phyloP scores from a whole-genome alignment of 2,329 filamentous ascomycete genomes.

The Fusarium papillatum region DNA sequence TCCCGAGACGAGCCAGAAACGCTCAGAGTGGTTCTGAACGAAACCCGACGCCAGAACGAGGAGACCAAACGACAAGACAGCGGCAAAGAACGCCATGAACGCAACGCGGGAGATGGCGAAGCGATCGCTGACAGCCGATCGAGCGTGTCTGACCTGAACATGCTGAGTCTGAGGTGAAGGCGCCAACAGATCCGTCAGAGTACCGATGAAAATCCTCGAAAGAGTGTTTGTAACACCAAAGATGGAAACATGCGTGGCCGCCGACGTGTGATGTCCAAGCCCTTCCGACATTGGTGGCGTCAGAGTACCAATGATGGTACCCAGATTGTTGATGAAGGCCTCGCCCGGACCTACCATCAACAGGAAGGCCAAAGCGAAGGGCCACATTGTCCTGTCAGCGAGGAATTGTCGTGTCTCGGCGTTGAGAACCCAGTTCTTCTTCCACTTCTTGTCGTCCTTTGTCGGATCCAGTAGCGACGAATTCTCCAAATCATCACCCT shows the following conservation, averaged over 20 bases:
- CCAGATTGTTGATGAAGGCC: constrained; percentile 97
- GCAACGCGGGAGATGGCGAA: constrained; percentile 81
- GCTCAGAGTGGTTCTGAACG: constrained; percentile 79
- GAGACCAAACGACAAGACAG: constrained; percentile 82
- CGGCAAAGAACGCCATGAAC: constrained; percentile 83
- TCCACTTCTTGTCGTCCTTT: constrained; percentile 68
- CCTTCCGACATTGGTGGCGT: constrained; percentile 69
- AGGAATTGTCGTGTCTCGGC: constrained; percentile 91
- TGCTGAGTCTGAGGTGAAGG: constrained; percentile 73
- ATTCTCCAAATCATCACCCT: constrained; percentile 61
- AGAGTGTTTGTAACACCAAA: constrained; percentile 91
- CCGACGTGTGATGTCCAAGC: constrained; percentile 65
- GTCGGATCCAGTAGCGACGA: constrained; percentile 54
- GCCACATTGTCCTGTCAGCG: constrained; percentile 95
- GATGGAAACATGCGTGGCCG: constrained; percentile 92
- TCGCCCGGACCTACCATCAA: constrained; percentile 96
- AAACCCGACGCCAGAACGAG: constrained; percentile 82
- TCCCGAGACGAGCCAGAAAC: constrained; percentile 89
- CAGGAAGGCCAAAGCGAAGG: constrained; percentile 90
- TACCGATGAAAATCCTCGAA: constrained; percentile 91
- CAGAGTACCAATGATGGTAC: constrained; percentile 91
- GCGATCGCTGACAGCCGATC: constrained; percentile 47
- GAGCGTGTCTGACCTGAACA: constrained; percentile 58
- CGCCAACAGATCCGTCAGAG: constrained; percentile 89
- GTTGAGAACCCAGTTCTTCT: constrained; percentile 93